A percentile compares a stretch with the other conserved stretches of the same genome.
phyloP scores from a whole-genome alignment of 2,329 filamentous ascomycete species.

The Scleromitrula shiraiana region DNA sequence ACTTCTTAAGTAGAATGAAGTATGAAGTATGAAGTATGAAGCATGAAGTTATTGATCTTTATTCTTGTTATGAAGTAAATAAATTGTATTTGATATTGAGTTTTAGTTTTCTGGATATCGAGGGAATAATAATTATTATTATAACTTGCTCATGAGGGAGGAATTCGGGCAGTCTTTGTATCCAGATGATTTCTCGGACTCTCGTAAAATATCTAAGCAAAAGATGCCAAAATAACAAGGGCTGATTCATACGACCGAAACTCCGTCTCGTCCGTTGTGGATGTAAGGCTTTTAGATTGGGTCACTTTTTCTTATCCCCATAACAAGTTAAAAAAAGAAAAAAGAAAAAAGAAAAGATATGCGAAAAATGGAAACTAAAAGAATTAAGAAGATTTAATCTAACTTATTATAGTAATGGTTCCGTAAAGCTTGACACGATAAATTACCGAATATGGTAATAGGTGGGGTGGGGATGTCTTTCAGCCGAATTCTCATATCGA shows the following conservation, averaged over 20 bases:
- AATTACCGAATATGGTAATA: no score
- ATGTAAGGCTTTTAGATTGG: conserved; percentile 1
- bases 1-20: background rate
- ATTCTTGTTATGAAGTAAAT: background rate
- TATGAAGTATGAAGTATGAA: background rate
- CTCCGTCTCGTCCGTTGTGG: conserved; percentile 8
- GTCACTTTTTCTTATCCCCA: conserved; percentile 3
- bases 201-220: background rate
- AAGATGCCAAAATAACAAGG: background rate
- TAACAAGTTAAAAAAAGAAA: background rate
- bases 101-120: background rate
- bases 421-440: no score
- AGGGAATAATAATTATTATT: conserved; percentile 1
- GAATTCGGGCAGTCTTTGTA: conserved; percentile 10
- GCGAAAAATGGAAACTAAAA: no score
- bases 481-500: no score
- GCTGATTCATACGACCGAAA: conserved; percentile 11
- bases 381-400: no score
- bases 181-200: conserved; percentile 2
- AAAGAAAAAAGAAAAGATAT: no score
- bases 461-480: no score
- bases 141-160: no score
- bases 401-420: no score
- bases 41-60: background rate
- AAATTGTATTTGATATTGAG: background rate